Evolutionary conservation across 495 filamentous ascomycete genomes (phyloP).

Genomic region (Hypoxylon lienhwacheense): DNA sequence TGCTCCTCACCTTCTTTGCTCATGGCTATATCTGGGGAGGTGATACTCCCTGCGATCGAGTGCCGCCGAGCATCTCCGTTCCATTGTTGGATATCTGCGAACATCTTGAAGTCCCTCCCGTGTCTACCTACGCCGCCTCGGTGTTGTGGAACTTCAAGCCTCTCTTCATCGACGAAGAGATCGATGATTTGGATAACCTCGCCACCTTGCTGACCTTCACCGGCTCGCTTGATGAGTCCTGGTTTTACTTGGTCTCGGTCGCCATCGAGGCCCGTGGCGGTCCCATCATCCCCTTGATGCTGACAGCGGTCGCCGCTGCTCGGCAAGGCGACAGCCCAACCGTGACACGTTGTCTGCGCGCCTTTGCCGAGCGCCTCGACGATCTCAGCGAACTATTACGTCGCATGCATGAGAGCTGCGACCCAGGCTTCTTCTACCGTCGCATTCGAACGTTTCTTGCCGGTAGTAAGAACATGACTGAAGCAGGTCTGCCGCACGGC

Average conservation of each 20-base stretch:
- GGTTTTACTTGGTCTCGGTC: conserved; percentile 95
- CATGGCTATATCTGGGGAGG: conserved; percentile 97
- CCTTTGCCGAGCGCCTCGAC: conserved; percentile 83
- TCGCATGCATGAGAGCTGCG: conserved; percentile 90
- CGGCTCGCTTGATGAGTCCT: conserved; percentile 94
- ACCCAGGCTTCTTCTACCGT: conserved; percentile 91
- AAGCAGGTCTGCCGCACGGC: conserved; percentile 84
- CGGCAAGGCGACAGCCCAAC: conserved; percentile 65
- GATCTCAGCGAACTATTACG: conserved; percentile 73
- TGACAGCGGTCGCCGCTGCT: conserved; percentile 82
- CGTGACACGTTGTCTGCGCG: conserved; percentile 72
- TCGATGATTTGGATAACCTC: conserved; percentile 82
- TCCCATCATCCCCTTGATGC: conserved; percentile 85
- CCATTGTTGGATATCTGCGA: conserved; percentile 78
- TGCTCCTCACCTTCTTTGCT: conserved; percentile 80
- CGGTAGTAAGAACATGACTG: conserved; percentile 94
- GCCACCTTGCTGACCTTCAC: conserved; percentile 86
- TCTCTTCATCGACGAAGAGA: conserved; percentile 75
- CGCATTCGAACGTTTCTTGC: conserved; percentile 92
- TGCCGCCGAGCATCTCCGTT: conserved; percentile 81
- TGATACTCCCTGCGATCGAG: conserved; percentile 74
- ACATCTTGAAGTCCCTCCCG: conserved; percentile 83
- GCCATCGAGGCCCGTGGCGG: conserved; percentile 93
- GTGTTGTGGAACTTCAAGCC: conserved; percentile 96
- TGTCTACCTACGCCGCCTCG: conserved; percentile 91